These are phyloP conservation scores for Vigna reflexopilosa DNA, from an alignment of 306 rosid genomes.

Conservation along the genomic window DNA sequence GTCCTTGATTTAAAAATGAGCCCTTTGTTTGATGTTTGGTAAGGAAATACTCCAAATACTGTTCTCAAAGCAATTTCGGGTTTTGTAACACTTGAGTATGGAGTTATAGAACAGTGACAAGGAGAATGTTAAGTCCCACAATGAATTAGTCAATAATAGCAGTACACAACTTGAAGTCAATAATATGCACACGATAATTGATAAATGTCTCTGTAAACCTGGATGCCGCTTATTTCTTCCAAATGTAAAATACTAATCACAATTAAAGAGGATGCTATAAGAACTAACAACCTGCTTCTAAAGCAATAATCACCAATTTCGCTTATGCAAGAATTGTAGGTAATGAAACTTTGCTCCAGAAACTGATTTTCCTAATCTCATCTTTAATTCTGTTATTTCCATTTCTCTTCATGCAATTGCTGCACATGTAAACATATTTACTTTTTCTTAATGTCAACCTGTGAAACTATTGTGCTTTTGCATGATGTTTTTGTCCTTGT, in stretches of 20 bases:
- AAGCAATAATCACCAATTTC: neutral
- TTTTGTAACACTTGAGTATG: too few relatives aligned
- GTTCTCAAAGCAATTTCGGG: too few relatives aligned
- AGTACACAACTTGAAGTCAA: too few relatives aligned
- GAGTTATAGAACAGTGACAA: too few relatives aligned
- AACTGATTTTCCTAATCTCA: conserved; percentile 26
- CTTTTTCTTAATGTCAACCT: conserved; percentile 19
- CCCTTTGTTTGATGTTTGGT: too few relatives aligned
- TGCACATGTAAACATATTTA: conserved; percentile 16
- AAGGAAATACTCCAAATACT: too few relatives aligned
- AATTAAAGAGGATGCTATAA: conserved; percentile 18
- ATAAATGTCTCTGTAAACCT: neutral
- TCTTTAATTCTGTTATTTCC: neutral
- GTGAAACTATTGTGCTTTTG: conserved; percentile 22
- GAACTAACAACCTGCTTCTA: conserved; percentile 32
- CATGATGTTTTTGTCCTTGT: conserved; percentile 12
- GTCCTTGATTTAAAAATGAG: too few relatives aligned
- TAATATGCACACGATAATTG: neutral
- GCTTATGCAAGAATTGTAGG: neutral
- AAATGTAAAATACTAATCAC: conserved; percentile 14
- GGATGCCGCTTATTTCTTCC: conserved; percentile 9
- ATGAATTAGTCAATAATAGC: too few relatives aligned
- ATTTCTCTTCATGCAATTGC: conserved; percentile 2
- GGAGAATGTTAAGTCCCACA: too few relatives aligned
- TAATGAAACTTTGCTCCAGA: conserved; percentile 18